Base-by-base conservation (phyloP, 305 asterid genomes). In the Fraxinus platypoda region DNA sequence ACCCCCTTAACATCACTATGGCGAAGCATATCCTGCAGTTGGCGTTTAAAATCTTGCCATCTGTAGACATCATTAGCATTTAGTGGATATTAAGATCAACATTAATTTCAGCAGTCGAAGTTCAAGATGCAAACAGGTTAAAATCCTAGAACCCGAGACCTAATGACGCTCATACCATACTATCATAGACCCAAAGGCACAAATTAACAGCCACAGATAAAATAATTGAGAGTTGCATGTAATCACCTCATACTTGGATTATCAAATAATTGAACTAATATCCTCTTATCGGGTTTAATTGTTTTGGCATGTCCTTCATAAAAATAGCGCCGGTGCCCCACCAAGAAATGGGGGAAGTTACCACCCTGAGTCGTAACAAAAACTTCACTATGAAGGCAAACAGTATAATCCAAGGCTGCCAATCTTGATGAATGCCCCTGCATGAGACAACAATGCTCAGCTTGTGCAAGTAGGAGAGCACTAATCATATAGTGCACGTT, bases 361-460 rank as follows among this genome's bases (percentile, higher is more conserved):
- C 98, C 98, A 12, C 99, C 99, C 30, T 95, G 99, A 26, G 99
- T 94, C 2, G 97, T 94, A 57, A 93, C 94, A 78, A 95, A 93
- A 77, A 90, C 98, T 88, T 95, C 98, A 80, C 98, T 94, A 79
- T 93, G 93, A 83, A 95, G 97, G 90, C 99, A 95, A 83, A 94
- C 98, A 0, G 99, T 95, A 81, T 94, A 95, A 90, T 95, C 99
- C 8, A 95, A 93, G 74, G 99, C 99, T 41, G 99, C 99, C 91
- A 95, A 83, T 81, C 99, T 89, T 21, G 99, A 95, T 0, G 93
- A 92, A 85, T 95, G 92, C 38, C 99, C 99, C 99, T 95, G 81
- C 80, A 85, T 54, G 78, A 75, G 79, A 83, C 23, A 33, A 52
- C 35, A 34, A 43, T 25, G 23, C 23, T 82, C 6, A 54, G 72